Evolutionary conservation across 1,284 basidiomycete genomes (phyloP), one percentile per base, ranked within the genome.

Genomic region (Moniliella sp.): DNA sequence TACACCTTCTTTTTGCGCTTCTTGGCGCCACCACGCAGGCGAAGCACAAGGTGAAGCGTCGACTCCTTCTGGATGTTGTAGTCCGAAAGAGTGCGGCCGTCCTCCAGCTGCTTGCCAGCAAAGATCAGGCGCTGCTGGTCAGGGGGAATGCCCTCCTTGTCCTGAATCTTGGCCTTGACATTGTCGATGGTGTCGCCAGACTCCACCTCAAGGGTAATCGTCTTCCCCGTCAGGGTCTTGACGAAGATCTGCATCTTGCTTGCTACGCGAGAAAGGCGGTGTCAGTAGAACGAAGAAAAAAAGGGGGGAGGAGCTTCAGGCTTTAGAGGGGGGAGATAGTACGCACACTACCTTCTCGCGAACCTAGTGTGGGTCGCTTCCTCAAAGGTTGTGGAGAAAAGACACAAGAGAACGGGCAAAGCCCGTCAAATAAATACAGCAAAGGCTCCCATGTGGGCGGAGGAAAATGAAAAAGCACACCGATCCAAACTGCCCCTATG

Each of bases 1-100:
- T 91, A 91, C 37, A 81, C 84, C 76, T 94, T 94, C 74, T 94
- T 97, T 76, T 97, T 97, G 65, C 88, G 75, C 76, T 94, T 94
- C 79, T 88, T 88, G 50, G 76, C 82, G 72, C 82, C 84, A 71
- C 82, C 82, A 67, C 82, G 82, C 32, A 88, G 78, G 61, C 52
- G 50, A 26, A 55, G 52, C 37, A 55, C 52, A 7, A 55, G 45
- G 45, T 55, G 52, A 19, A 55, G 44, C 21, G 52, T 55, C 26
- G 46, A 45, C 45, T 57, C 50, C 61, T 91, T 91, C 61, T 94
- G 86, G 56, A 64, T 69, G 62, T 94, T 94, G 62, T 78, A 69
- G 36, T 64, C 63, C 37, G 58, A 57, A 30, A 65, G 57, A 16
- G 64, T 64, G 26, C 64, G 53, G 28, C 64, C 64, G 42, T 65